Base-by-base conservation (phyloP, 352 stramenopile genomes). In the Phytopythium aichiense region DNA sequence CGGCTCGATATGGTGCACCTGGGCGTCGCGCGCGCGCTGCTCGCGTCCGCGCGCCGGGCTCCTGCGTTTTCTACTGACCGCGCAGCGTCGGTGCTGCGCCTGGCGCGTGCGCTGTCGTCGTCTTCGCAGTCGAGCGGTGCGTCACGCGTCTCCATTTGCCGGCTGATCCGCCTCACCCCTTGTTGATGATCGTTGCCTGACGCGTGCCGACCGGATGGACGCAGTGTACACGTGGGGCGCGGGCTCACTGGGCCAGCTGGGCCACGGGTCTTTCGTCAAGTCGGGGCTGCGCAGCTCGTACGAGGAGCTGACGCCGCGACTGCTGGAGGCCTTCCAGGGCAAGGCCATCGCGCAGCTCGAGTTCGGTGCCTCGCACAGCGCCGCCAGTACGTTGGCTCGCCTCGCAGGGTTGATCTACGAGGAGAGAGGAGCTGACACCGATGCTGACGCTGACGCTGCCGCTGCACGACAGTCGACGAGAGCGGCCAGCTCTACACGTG, bases 161-260 rank as follows among this genome's bases (percentile, higher is more conserved):
- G 2, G 2, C 28, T 11, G 15, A 18, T 23, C 23, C 38, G 28
- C 28, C 28, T 31, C 28, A 7, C 28, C 28, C 7, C 28, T 31
- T 31, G 2, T 40, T 16, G 6, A 8, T 40, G 35, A 15, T 5
- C 28, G 35, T 7, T 5, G 12, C 1, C 35, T 40, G 35, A 40
- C 35, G 12, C 35, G 35, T 40, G 35, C 22, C 33, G 20, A 42
- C 23, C 2, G 20, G 46, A 22, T 33, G 46, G 45, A 22, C 59
- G 20, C 30, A 90, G 83, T 92, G 63, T 92, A 79, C 68, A 89
- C 80, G 33, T 97, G 89, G 89, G 89, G 89, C 56, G 91, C 81
- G 45, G 89, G 89, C 9, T 92, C 81, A 8, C 67, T 95, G 25
- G 89, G 89, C 4, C 88, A 97, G 66, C 65, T 97, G 45, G 89